These are phyloP conservation scores for Scorias spongiosa DNA, from an alignment of 2,329 filamentous ascomycete genomes.

Conservation along the genomic window DNA sequence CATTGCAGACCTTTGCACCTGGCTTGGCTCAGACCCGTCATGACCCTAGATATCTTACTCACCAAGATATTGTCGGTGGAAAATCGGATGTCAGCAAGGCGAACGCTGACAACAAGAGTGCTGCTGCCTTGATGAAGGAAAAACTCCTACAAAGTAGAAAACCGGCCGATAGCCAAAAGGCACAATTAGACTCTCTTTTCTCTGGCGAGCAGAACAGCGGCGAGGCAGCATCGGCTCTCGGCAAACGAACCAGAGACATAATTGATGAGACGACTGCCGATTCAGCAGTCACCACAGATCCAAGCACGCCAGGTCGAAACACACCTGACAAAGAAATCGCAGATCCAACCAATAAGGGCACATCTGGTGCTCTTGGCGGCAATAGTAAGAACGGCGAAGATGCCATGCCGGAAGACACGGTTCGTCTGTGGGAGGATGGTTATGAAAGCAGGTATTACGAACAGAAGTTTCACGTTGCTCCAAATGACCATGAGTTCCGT, in stretches of 20 bases:
- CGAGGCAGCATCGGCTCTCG: constrained; percentile 36
- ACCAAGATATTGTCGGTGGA: constrained; percentile 60
- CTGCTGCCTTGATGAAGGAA: constrained; percentile 74
- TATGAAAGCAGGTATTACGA: constrained; percentile 95
- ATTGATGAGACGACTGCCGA: constrained; percentile 28
- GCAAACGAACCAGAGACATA: constrained; percentile 46
- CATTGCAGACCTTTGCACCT: constrained; percentile 43
- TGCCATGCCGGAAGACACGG: constrained; percentile 59
- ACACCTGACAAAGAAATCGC: constrained; percentile 31
- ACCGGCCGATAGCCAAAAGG: constrained; percentile 15
- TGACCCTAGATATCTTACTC: constrained; percentile 48
- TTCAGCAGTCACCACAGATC: constrained; percentile 11
- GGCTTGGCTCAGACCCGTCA: constrained; percentile 37
- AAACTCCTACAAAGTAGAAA: constrained; percentile 44
- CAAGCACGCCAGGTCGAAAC: constrained; percentile 41
- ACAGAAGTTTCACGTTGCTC: constrained; percentile 80
- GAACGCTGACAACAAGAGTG: constrained; percentile 82
- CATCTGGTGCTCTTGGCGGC: constrained; percentile 21
- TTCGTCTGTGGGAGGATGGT: constrained; percentile 86
- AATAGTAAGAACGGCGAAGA: constrained; percentile 36
- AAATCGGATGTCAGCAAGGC: constrained; percentile 50
- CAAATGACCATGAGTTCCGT: constrained; percentile 70
- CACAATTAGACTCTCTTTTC: constrained; percentile 15
- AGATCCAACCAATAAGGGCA: constrained; percentile 9
- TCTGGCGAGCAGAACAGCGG: constrained; percentile 18